These are phyloP conservation scores for Heterobasidion irregulare DNA, from an alignment of 1,284 basidiomycete species.

Conservation along the genomic window DNA sequence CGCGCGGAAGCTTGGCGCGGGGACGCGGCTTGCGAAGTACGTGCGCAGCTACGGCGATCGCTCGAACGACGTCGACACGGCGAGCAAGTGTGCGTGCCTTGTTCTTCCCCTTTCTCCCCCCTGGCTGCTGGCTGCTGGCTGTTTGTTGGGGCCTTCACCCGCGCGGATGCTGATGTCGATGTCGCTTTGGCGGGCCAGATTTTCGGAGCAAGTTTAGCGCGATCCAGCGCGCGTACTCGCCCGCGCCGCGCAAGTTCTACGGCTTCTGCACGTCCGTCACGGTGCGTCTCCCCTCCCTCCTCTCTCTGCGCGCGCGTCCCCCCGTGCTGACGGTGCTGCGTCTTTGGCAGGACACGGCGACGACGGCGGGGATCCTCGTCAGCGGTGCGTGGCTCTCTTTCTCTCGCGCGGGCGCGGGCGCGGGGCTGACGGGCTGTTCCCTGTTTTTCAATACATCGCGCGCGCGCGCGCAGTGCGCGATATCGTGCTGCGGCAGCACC, in stretches of 20 bases:
- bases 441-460: neutral
- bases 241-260: conserved; percentile 68
- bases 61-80: conserved; percentile 61
- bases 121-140: too few relatives aligned
- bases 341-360: conserved; percentile 49
- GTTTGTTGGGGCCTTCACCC: too few relatives aligned
- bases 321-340: neutral
- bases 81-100: conserved; percentile 60
- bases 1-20: conserved; percentile 52
- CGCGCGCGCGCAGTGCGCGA: conserved; percentile 40
- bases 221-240: conserved; percentile 71
- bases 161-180: neutral
- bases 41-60: conserved; percentile 69
- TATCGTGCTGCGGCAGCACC: conserved; percentile 62
- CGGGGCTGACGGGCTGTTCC: neutral
- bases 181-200: conserved; percentile 30
- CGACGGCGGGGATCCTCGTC: conserved; percentile 70
- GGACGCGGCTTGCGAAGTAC: conserved; percentile 56
- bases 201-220: conserved; percentile 69
- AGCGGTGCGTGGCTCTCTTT: conserved; percentile 40
- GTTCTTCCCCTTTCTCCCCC: too few relatives aligned
- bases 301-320: neutral
- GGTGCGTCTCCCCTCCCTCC: conserved; percentile 24
- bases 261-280: conserved; percentile 75
- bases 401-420: conserved; percentile 4